Base-by-base conservation (phyloP, 1,284 basidiomycete genomes). In the Anthracocystis panici-leucophaei region DNA sequence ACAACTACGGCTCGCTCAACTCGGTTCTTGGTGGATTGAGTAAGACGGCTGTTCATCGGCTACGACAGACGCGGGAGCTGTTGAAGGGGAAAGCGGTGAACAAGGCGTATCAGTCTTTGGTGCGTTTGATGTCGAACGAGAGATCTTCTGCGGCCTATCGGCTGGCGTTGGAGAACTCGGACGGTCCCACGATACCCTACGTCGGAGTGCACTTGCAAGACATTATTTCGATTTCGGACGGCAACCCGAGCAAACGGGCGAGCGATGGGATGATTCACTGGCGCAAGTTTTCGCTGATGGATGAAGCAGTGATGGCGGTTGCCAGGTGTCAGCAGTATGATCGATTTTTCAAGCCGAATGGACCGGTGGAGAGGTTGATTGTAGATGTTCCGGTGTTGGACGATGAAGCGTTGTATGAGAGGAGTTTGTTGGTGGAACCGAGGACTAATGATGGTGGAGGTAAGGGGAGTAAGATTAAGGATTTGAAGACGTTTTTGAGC, bases 1-100 rank as follows among this genome's bases (percentile, higher is more conserved):
- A 82, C 59, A 82, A 82, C 59, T 82, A 82, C 54, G 79, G 80
- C 51, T 80, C 81, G 46, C 67, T 82, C 45, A 75, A 81, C 46
- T 67, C 65, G 35, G 75, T 82, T 20, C 70, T 82, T 16, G 81
- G 74, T n/a, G 81, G 80, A 3, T 52, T 82, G 42, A 63, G 65
- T 42, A 82, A 79, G 57, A 76, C 80, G 33, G 67, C 75, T 9
- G 67, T 82, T 9, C 80, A 82, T 42, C 78, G 81, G 16, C 56
- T 82, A 41, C 73, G 74, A 48, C 61, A 70, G 11, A 82, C 81
- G n/a, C 49, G 80, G 11, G 78, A 80, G 46, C 40, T 80, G 46
- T 35, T 82, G 23, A 74, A 78, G 42, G 79, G 77, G 20, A 80
- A 79, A 50, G 49, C 69, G 3, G 76, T 81, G 38, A 77, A 67